These are phyloP conservation scores for Cenococcum geophilum DNA, from an alignment of 495 filamentous ascomycete species.

Conservation along the genomic window DNA sequence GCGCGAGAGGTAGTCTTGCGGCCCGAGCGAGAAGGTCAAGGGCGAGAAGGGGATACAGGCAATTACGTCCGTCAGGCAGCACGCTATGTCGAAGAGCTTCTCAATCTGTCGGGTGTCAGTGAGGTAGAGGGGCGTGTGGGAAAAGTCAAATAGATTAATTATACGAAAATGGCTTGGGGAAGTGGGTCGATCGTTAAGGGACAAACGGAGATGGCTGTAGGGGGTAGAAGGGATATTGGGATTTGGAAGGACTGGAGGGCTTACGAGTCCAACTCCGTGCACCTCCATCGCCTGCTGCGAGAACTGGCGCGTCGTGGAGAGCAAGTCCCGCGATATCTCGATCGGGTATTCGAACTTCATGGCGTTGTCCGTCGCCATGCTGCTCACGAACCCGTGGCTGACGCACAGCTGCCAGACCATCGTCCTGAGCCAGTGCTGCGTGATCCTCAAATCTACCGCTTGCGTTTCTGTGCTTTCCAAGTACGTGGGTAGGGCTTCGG, in stretches of 20 bases:
- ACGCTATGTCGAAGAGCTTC: slow-evolving; percentile 71
- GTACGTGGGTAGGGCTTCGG: slow-evolving; percentile 55
- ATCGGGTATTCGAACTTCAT: slow-evolving; percentile 67
- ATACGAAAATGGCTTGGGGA: background rate
- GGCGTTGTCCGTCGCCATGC: slow-evolving; percentile 47
- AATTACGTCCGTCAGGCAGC: slow-evolving; percentile 66
- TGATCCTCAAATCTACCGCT: slow-evolving; percentile 61
- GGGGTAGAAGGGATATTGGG: background rate
- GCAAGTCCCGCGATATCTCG: slow-evolving; percentile 61
- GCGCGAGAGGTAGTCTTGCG: slow-evolving; percentile 66
- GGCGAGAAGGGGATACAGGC: slow-evolving; percentile 53
- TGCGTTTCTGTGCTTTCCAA: slow-evolving; percentile 61
- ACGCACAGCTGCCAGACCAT: slow-evolving; percentile 67
- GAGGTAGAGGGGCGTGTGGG: no score
- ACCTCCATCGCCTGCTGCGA: slow-evolving; percentile 62
- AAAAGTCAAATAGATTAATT: background rate
- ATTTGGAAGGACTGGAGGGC: slow-evolving; percentile 18
- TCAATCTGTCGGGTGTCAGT: slow-evolving; percentile 50
- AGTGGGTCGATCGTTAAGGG: background rate
- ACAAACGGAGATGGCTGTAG: background rate
- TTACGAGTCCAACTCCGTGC: slow-evolving; percentile 64
- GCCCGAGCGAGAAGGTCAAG: slow-evolving; percentile 56
- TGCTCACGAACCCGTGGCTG: slow-evolving; percentile 50
- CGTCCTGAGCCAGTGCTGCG: slow-evolving; percentile 80
- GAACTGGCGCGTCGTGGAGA: slow-evolving; percentile 60